phyloP scores from a whole-genome alignment of 2,329 filamentous ascomycete species.

The Trichoderma sp. region DNA sequence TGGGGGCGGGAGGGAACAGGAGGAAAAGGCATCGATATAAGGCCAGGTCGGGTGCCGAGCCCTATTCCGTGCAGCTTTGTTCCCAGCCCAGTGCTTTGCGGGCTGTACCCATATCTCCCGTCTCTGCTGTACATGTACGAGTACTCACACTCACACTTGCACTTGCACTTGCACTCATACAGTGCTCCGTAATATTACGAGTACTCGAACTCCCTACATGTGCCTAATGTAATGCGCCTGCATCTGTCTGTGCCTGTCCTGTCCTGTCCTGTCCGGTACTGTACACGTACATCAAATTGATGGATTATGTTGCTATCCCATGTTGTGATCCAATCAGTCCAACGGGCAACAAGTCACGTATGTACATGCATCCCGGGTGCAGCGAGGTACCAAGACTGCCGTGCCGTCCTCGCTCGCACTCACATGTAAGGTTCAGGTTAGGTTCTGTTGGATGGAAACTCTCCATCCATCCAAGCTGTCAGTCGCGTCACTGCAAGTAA shows the following conservation, averaged over 20 bases:
- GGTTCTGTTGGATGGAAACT: background rate
- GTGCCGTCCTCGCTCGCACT: background rate
- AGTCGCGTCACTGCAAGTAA: slow-evolving; percentile 2
- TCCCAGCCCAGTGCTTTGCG: background rate
- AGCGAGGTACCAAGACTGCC: background rate
- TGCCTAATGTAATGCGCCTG: background rate
- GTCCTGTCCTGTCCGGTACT: background rate
- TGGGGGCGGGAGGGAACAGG: background rate
- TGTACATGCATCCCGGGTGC: background rate
- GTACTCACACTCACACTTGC: background rate
- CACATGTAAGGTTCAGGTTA: background rate
- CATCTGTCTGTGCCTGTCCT: background rate
- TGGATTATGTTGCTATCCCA: background rate
- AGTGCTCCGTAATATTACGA: background rate
- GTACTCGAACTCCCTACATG: background rate
- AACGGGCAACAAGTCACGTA: background rate
- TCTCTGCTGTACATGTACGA: background rate
- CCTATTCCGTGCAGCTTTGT: background rate
- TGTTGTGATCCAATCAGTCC: background rate
- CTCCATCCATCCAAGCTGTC: background rate
- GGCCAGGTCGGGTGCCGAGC: background rate
- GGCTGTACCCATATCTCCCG: background rate
- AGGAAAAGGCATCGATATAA: background rate
- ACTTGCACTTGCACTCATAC: background rate
- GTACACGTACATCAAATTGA: background rate